Percentiles rank a stretch among this genome's conserved stretches.
Conservation (phyloP, 768 basidiomycete species). For the Phaeotremella skinneri region DNA sequence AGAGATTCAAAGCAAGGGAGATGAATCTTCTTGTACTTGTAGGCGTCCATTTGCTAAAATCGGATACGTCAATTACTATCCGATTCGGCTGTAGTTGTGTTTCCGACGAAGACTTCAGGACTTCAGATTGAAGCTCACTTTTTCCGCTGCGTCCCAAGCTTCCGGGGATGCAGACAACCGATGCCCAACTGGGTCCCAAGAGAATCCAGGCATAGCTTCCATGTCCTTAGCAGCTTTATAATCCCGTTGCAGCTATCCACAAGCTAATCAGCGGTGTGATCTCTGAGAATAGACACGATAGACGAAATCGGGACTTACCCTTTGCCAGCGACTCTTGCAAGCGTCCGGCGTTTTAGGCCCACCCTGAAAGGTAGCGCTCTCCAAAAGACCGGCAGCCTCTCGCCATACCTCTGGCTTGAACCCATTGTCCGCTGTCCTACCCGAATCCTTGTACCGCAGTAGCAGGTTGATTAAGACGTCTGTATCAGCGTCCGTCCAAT, state of each 20-base stretch:
- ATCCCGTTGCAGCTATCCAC: constrained; percentile 31
- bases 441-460: constrained; percentile 29
- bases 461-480: constrained; percentile 30
- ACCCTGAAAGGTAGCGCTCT: constrained; percentile 23
- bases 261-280: not conserved
- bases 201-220: constrained; percentile 36
- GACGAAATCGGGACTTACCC: constrained; percentile 20
- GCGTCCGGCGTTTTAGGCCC: constrained; percentile 45
- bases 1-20: constrained; percentile 32
- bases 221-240: constrained; percentile 37
- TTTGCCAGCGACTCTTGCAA: constrained; percentile 44
- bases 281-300: not conserved
- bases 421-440: constrained; percentile 39
- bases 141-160: constrained; percentile 33
- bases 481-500: constrained; percentile 40
- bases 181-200: constrained; percentile 21
- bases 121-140: constrained; percentile 25
- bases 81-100: not conserved
- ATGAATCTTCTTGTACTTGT: constrained; percentile 34
- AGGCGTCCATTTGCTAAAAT: constrained; percentile 23
- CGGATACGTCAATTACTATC: not conserved
- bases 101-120: no score
- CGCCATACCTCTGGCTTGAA: constrained; percentile 42
- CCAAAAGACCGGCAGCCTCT: constrained; percentile 23
- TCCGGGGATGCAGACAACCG: constrained; percentile 23